Evolutionary conservation across 192 early-diverging fungal genomes (phyloP), one percentile per base, ranked within the genome.

Genomic region (Mortierella claussenii): DNA sequence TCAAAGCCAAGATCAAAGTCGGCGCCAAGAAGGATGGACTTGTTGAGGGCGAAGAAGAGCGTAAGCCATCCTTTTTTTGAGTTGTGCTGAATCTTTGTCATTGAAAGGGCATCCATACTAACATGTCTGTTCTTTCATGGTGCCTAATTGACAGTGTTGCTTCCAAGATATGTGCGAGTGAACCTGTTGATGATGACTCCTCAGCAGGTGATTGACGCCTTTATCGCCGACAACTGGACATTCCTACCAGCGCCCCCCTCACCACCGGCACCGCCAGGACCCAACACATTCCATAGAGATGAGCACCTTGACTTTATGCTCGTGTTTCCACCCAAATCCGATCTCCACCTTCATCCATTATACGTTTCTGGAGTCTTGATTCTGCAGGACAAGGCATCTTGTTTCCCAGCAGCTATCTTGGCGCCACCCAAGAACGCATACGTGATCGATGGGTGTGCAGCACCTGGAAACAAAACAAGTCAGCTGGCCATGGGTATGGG

Each of bases 391-490:
- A 97, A 97, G 71, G 96, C 96, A 9, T 93, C 91, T 6, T 98
- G 95, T 78, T 95, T 97, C 68, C 94, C 97, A 1, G 95, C 97
- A 0, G 94, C 92, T 57, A 88, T 97, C 20, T 80, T 94, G 36
- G 81, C 80, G 4, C 90, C 95, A 1, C 80, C 86, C 3, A 62
- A 65, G 24, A 56, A 75, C 4, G 73, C 87, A 0, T 81, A 89
- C 63, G 93, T 90, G 2, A 93, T 99, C 45, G 97, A 99, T 71
- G 95, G 91, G 9, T 99, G 96, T 73, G 97, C 97, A 17, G 96
- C 96, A 0, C 97, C 97, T 4, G 97, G 97, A 7, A 99, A 99
- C 83, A 99, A 99, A 74, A 99, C 97, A 5, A 93, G 93, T 49
- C 97, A 98, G 69, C 81, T 99, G 53, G 90, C 91, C 5, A 92